Conservation (phyloP, 352 stramenopile genomes). For the Pythium myriotylum region DNA sequence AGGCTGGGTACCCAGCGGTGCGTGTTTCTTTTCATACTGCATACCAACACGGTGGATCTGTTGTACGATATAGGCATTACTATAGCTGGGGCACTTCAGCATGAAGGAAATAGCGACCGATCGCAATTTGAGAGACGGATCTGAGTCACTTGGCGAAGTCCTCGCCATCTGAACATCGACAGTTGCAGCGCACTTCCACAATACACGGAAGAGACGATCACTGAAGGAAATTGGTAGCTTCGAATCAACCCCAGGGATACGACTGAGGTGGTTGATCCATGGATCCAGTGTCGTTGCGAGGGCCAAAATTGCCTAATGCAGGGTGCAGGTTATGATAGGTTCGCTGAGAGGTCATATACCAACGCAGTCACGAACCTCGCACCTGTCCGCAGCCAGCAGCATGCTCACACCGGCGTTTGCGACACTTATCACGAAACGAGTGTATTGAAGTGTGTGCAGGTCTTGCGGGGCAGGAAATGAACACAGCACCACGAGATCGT, state of each 20-base stretch:
- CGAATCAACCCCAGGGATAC: conserved; percentile 37
- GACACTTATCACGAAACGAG: conserved; percentile 44
- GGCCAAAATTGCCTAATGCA: conserved; percentile 16
- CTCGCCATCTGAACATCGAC: conserved; percentile 27
- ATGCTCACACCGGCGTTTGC: conserved; percentile 23
- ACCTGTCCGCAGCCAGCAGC: conserved; percentile 13
- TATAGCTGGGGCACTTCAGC: conserved; percentile 71
- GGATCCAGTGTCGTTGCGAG: conserved; percentile 8
- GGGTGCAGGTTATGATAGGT: too few relatives aligned
- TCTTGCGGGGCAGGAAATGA: conserved; percentile 46
- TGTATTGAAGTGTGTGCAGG: conserved; percentile 47
- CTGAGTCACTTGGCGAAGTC: neutral
- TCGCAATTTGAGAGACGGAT: conserved; percentile 43
- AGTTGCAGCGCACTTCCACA: conserved; percentile 68
- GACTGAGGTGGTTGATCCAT: conserved; percentile 64
- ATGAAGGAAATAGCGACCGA: conserved; percentile 60
- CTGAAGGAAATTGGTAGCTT: conserved; percentile 65
- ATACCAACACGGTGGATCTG: conserved; percentile 70
- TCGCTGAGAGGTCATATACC: too few relatives aligned
- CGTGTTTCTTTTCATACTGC: conserved; percentile 50
- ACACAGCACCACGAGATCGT: conserved; percentile 26
- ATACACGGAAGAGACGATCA: conserved; percentile 65
- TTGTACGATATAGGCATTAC: conserved; percentile 58
- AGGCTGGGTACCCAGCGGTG: conserved; percentile 28
- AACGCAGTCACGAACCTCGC: conserved; percentile 19